phyloP scores from a whole-genome alignment of 257 asterid genomes.

The Gardenia jasminoides region DNA sequence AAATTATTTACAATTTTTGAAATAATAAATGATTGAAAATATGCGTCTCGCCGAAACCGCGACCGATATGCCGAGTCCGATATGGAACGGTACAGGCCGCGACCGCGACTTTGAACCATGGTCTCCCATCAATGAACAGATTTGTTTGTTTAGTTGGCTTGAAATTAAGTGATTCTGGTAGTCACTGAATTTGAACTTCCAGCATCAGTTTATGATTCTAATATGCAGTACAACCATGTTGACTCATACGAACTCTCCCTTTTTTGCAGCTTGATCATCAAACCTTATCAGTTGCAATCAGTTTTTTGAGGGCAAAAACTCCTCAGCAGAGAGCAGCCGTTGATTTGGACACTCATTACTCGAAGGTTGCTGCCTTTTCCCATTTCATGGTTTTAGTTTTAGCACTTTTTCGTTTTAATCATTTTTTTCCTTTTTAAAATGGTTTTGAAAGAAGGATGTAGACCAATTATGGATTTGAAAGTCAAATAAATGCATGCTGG shows the following conservation, averaged over 20 bases:
- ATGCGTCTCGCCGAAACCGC: no score
- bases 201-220: not conserved
- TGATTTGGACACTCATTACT: constrained; percentile 95
- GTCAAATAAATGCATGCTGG: constrained; percentile 97
- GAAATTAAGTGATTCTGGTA: not conserved
- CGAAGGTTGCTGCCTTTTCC: constrained; percentile 47
- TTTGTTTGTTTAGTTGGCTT: not conserved
- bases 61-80: no score
- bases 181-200: not conserved
- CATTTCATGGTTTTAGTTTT: not conserved
- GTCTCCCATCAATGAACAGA: no score
- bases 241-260: constrained; percentile 6
- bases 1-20: no score
- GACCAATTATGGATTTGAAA: constrained; percentile 79
- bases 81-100: no score
- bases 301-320: constrained; percentile 86
- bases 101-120: no score
- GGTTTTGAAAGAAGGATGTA: constrained; percentile 46
- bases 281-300: constrained; percentile 78
- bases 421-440: no score
- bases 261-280: constrained; percentile 61
- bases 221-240: not conserved
- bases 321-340: constrained; percentile 99
- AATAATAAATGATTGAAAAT: no score
- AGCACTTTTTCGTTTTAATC: not conserved